Evolutionary conservation across 805 yeast species (phyloP).

Genomic region (Lachancea lanzarotensis): DNA sequence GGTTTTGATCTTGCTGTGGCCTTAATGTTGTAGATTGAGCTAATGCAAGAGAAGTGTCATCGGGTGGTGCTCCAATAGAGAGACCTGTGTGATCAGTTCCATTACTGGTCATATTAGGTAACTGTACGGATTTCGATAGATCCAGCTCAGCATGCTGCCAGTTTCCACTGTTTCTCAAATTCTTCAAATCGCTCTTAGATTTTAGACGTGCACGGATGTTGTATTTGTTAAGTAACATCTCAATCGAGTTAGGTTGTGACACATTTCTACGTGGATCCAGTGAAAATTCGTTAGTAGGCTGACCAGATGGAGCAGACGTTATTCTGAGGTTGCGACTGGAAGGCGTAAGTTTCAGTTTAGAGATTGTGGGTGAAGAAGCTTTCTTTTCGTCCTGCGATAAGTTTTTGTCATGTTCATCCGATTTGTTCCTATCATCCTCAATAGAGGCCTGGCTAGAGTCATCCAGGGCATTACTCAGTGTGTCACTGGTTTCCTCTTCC

Average conservation of each 20-base stretch:
- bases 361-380: not conserved
- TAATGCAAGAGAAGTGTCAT: not conserved
- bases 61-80: not conserved
- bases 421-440: conserved; percentile 7
- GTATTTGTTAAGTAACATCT: conserved; percentile 13
- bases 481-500: conserved; percentile 11
- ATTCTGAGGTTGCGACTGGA: conserved; percentile 10
- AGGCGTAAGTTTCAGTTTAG: conserved; percentile 1
- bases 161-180: conserved; percentile 10
- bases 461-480: not conserved
- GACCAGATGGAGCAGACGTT: conserved; percentile 12
- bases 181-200: conserved; percentile 8
- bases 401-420: conserved; percentile 22
- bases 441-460: not conserved
- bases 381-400: conserved; percentile 8
- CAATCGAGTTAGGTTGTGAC: conserved; percentile 25
- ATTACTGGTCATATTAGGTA: not conserved
- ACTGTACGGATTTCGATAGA: not conserved
- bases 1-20: not conserved
- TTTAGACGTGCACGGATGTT: conserved; percentile 7
- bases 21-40: conserved; percentile 22
- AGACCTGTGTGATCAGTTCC: not conserved
- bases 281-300: conserved; percentile 8
- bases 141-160: conserved; percentile 8
- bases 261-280: conserved; percentile 29